Evolutionary conservation across 495 filamentous ascomycete genomes (phyloP).

Genomic region (Acidomyces sp.): DNA sequence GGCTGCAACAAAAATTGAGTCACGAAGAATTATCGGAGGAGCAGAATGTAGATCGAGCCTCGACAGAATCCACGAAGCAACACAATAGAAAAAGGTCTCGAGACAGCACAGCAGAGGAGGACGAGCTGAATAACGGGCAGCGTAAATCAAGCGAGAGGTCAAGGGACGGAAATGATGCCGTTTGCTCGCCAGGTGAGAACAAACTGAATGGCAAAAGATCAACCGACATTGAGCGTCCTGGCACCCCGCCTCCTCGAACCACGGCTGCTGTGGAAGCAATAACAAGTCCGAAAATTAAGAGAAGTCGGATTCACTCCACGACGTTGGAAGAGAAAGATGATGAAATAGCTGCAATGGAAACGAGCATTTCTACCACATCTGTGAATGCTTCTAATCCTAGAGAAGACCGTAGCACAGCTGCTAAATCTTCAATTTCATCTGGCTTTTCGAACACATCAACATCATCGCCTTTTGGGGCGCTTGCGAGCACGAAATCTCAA

Average conservation of each 20-base stretch:
- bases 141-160: conserved; percentile 17
- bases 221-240: neutral
- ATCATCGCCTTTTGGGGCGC: conserved; percentile 23
- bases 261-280: conserved; percentile 8
- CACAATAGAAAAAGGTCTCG: conserved; percentile 29
- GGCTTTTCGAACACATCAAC: conserved; percentile 38
- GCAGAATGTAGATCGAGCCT: conserved; percentile 10
- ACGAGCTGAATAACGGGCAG: conserved; percentile 11
- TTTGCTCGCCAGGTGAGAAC: conserved; percentile 1
- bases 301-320: conserved; percentile 20
- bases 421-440: conserved; percentile 22
- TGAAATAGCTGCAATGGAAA: neutral
- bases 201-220: conserved; percentile 1
- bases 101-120: conserved; percentile 19
- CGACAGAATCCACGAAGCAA: conserved; percentile 11
- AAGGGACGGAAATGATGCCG: conserved; percentile 4
- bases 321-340: conserved; percentile 1
- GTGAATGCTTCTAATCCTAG: neutral
- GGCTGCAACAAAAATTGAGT: conserved; percentile 41
- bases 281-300: conserved; percentile 20
- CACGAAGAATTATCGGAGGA: conserved; percentile 37
- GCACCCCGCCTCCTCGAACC: conserved; percentile 4
- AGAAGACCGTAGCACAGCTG: neutral
- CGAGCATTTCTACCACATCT: neutral
- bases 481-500: conserved; percentile 19